Conservation (phyloP, 768 basidiomycete genomes). For the Candolleomyces efflorescens region DNA sequence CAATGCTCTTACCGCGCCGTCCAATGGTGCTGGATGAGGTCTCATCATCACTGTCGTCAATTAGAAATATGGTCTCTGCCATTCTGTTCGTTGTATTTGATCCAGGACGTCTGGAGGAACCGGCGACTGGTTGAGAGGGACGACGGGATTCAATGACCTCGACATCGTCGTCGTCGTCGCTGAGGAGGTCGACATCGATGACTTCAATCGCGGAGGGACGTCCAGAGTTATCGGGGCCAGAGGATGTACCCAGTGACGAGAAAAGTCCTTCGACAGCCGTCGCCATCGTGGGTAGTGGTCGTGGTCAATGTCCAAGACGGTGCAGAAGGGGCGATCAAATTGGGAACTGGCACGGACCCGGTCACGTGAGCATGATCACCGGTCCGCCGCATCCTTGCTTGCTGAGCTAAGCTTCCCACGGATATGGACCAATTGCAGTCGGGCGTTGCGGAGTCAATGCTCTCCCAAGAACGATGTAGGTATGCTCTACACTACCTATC, state of each 20-base stretch:
- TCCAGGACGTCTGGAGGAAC: conserved; percentile 12
- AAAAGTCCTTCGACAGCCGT: conserved; percentile 1
- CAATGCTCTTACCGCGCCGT: no score
- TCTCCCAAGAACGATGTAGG: no score
- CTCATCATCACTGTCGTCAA: conserved; percentile 32
- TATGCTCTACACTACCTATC: no score
- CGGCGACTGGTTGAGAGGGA: conserved; percentile 2
- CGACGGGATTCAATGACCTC: neutral
- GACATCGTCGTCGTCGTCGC: conserved; percentile 20
- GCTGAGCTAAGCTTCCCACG: no score
- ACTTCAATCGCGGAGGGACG: conserved; percentile 28
- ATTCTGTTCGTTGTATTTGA: conserved; percentile 1
- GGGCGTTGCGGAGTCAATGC: no score
- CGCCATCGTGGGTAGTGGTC: neutral
- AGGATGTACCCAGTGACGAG: neutral
- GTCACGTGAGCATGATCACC: no score
- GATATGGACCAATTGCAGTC: no score
- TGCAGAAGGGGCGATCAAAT: neutral
- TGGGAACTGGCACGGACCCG: no score
- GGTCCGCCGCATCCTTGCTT: no score
- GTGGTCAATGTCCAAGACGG: neutral
- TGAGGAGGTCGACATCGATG: conserved; percentile 40
- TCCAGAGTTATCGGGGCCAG: neutral
- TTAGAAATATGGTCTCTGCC: conserved; percentile 28
- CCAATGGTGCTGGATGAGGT: neutral